Evolutionary conservation across 2,329 filamentous ascomycete species (phyloP).

Genomic region (Aspergillus ruber): DNA sequence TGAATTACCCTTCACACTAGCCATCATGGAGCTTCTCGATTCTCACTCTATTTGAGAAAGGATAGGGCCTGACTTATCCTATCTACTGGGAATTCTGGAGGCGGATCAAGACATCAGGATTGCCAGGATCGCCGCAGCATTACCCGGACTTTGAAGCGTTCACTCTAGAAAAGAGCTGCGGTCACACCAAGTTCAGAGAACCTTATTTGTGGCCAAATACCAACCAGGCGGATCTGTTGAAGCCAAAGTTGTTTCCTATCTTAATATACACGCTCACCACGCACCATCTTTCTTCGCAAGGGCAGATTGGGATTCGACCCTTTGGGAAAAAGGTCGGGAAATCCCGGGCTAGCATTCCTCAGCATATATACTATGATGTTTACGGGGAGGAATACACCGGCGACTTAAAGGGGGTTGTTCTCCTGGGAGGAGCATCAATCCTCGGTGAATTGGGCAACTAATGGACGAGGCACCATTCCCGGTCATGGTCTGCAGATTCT

Average conservation of each 20-base stretch:
- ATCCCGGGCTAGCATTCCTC: conserved; percentile 16
- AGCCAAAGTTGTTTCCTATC: conserved; percentile 41
- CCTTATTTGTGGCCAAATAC: conserved; percentile 49
- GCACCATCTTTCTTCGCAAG: conserved; percentile 41
- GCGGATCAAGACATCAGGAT: no score
- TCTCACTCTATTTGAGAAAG: neutral
- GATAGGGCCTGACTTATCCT: no score
- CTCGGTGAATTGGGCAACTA: conserved; percentile 19
- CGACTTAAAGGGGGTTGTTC: conserved; percentile 34
- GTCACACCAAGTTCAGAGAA: conserved; percentile 10
- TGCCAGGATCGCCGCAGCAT: conserved; percentile 25
- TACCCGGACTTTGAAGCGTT: conserved; percentile 46
- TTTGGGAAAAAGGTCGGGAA: conserved; percentile 19
- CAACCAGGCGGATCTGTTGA: conserved; percentile 36
- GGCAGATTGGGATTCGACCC: conserved; percentile 36
- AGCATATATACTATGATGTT: conserved; percentile 31
- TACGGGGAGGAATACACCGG: conserved; percentile 19
- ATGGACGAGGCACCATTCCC: conserved; percentile 28
- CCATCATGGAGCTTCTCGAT: neutral
- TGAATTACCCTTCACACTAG: neutral
- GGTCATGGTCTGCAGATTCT: conserved; percentile 47
- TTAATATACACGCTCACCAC: conserved; percentile 48
- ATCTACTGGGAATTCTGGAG: no score
- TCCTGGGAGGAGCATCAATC: conserved; percentile 30
- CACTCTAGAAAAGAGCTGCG: conserved; percentile 17